Percentiles rank a stretch among this genome's conserved stretches.
These are phyloP conservation scores for Sporothrix mexicana DNA, from an alignment of 2,329 filamentous ascomycete genomes.

Conservation along the genomic window DNA sequence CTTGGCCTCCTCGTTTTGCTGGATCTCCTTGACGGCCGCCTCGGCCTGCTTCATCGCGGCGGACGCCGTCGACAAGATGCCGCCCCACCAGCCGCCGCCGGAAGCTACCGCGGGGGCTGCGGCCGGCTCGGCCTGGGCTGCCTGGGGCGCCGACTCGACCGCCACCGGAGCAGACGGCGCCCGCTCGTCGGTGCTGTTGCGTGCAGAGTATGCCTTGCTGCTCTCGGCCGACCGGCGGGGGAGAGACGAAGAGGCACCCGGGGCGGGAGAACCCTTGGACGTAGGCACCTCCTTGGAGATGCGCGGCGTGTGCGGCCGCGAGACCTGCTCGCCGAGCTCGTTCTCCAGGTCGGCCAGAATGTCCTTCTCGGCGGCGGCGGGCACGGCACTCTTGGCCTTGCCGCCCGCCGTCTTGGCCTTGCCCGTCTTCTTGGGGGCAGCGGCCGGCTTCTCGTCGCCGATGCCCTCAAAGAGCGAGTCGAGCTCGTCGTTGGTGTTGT, in stretches of 20 bases:
- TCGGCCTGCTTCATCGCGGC: conserved; percentile 92
- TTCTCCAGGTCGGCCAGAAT: conserved; percentile 87
- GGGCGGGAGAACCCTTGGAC: conserved; percentile 53
- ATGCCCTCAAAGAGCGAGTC: conserved; percentile 70
- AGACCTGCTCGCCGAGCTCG: conserved; percentile 69
- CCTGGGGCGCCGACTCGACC: conserved; percentile 35
- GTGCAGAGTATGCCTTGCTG: conserved; percentile 51
- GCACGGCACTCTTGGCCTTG: conserved; percentile 46
- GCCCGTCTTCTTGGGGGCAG: conserved; percentile 49
- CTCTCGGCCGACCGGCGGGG: conserved; percentile 40
- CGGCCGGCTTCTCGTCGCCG: conserved; percentile 56
- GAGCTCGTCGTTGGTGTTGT: conserved; percentile 64
- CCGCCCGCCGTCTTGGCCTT: conserved; percentile 44
- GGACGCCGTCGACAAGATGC: conserved; percentile 79
- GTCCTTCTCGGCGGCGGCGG: conserved; percentile 65
- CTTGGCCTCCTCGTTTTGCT: conserved; percentile 94
- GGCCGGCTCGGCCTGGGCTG: neutral
- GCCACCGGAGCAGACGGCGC: conserved; percentile 38
- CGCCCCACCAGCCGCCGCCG: conserved; percentile 84
- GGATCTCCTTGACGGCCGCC: conserved; percentile 90
- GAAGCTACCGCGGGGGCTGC: neutral
- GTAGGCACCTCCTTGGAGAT: conserved; percentile 56
- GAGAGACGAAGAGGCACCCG: conserved; percentile 58
- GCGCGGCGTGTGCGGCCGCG: conserved; percentile 83
- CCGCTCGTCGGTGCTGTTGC: conserved; percentile 60